Conservation (phyloP, 305 asterid genomes). For the Fraxinus angustifolia region DNA sequence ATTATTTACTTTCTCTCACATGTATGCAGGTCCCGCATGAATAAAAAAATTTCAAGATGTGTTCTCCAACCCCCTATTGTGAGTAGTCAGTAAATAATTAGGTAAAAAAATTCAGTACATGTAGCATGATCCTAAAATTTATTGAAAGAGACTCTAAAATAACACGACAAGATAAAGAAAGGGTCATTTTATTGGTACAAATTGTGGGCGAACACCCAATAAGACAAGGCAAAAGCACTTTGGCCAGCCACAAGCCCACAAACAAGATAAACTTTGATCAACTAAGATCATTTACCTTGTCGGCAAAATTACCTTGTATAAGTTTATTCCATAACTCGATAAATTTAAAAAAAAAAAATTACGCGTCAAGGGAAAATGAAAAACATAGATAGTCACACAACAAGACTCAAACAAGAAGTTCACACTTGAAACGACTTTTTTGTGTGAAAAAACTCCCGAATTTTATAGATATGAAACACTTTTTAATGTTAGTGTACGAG, state of each 20-base stretch:
- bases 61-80: no score
- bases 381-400: not conserved
- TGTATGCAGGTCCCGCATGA: no score
- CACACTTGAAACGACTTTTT: no score
- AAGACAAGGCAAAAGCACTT: not conserved
- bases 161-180: not conserved
- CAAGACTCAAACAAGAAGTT: not conserved
- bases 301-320: not conserved
- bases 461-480: not conserved
- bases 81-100: no score
- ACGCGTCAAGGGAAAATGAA: not conserved
- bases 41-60: no score
- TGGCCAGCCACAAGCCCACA: not conserved
- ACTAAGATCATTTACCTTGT: not conserved
- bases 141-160: no score
- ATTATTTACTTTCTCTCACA: no score
- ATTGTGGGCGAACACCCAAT: not conserved
- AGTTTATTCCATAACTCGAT: not conserved
- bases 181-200: not conserved
- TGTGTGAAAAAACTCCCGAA: not conserved
- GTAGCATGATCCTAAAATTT: not conserved
- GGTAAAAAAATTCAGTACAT: no score
- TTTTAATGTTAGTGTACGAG: not conserved
- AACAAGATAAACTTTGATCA: not conserved
- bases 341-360: not conserved